These are phyloP conservation scores for Phellopilus nigrolimitatus DNA, from an alignment of 1,284 basidiomycete genomes.

Conservation along the genomic window DNA sequence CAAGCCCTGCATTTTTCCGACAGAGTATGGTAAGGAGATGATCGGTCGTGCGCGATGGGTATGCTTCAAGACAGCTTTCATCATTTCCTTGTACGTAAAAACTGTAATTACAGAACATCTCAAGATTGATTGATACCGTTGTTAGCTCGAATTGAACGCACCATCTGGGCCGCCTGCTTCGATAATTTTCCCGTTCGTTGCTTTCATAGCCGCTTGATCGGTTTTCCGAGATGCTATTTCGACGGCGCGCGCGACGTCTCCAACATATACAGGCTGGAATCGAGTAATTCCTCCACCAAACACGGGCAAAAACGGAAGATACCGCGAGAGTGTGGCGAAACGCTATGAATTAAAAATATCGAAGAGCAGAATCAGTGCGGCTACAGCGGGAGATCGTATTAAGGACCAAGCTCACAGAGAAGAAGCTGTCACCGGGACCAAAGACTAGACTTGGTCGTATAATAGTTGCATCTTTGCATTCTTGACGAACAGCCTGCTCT, in stretches of 20 bases:
- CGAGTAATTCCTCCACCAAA: conserved; percentile 60
- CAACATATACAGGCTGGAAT: conserved; percentile 72
- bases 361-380: conserved; percentile 1
- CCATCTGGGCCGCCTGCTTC: conserved; percentile 68
- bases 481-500: conserved; percentile 45
- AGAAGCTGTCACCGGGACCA: conserved; percentile 69
- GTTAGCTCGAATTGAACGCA: conserved; percentile 28
- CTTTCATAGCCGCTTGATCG: conserved; percentile 35
- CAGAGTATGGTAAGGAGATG: conserved; percentile 53
- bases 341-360: conserved; percentile 35
- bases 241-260: conserved; percentile 55
- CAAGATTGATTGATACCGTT: not conserved
- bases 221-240: conserved; percentile 50
- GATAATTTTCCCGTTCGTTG: conserved; percentile 51
- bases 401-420: conserved; percentile 43
- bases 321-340: conserved; percentile 52
- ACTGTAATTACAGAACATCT: conserved; percentile 35
- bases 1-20: conserved; percentile 57
- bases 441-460: conserved; percentile 68
- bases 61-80: conserved; percentile 55
- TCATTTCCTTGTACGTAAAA: conserved; percentile 59
- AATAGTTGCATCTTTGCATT: conserved; percentile 52
- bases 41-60: conserved; percentile 49
- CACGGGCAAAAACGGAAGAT: conserved; percentile 65
- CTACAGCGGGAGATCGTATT: conserved; percentile 8